Evolutionary conservation across 2,329 filamentous ascomycete genomes (phyloP).

Genomic region (Beauveria sp.): DNA sequence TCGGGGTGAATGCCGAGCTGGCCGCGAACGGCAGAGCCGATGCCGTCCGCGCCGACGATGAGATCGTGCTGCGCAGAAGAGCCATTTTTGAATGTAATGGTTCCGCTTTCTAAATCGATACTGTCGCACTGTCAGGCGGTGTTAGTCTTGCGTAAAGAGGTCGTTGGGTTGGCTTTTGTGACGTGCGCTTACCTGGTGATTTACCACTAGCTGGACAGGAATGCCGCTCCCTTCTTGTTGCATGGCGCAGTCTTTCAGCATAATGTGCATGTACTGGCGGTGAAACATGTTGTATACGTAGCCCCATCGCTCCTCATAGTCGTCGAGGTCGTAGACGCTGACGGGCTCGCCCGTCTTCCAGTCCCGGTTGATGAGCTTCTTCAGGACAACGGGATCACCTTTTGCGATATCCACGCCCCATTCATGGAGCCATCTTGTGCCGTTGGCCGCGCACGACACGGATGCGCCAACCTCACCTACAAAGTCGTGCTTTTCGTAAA

Average conservation of each 20-base stretch:
- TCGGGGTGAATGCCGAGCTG: constrained; percentile 55
- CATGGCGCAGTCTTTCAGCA: constrained; percentile 54
- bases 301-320: constrained; percentile 60
- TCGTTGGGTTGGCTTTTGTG: background rate
- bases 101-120: constrained; percentile 44
- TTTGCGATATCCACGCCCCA: constrained; percentile 58
- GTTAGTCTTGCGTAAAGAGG: background rate
- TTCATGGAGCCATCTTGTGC: constrained; percentile 60
- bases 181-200: constrained; percentile 38
- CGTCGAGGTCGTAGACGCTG: constrained; percentile 54
- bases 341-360: constrained; percentile 62
- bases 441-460: constrained; percentile 61
- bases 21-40: constrained; percentile 56
- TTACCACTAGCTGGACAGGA: constrained; percentile 46
- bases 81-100: constrained; percentile 47
- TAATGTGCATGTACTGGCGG: constrained; percentile 59
- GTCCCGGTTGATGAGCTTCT: constrained; percentile 60
- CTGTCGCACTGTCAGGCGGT: constrained; percentile 29
- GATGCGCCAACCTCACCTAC: constrained; percentile 62
- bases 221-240: constrained; percentile 43
- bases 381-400: constrained; percentile 57
- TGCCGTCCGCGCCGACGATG: constrained; percentile 58
- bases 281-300: constrained; percentile 64
- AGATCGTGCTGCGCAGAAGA: constrained; percentile 45
- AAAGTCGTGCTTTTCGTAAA: constrained; percentile 61